Conservation (phyloP, 2,329 filamentous ascomycete genomes). For the Chaetomiaceae sp. region DNA sequence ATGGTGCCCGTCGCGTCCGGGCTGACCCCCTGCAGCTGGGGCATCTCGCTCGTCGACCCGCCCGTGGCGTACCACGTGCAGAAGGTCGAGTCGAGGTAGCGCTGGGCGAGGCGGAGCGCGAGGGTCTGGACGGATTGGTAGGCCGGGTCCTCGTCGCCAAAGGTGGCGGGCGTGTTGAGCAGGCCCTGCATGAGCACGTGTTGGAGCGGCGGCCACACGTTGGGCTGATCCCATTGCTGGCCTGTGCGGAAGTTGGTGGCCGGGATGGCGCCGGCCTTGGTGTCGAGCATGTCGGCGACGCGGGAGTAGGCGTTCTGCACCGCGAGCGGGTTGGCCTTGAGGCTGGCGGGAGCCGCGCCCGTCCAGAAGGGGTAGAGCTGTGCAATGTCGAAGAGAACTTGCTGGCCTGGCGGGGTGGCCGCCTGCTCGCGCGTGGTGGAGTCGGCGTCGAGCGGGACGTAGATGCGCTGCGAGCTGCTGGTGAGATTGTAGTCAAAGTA, state of each 20-base stretch:
- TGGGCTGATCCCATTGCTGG: slow-evolving; percentile 68
- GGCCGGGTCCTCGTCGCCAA: slow-evolving; percentile 48
- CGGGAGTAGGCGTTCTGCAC: slow-evolving; percentile 52
- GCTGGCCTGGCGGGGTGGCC: slow-evolving; percentile 49
- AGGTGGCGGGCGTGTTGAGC: slow-evolving; percentile 54
- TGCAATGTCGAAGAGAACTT: slow-evolving; percentile 54
- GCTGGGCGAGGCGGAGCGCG: slow-evolving; percentile 56
- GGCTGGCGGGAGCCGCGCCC: slow-evolving; percentile 53
- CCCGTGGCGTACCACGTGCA: slow-evolving; percentile 68
- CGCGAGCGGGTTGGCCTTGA: slow-evolving; percentile 56
- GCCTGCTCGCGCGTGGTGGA: slow-evolving; percentile 38
- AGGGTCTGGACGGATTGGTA: slow-evolving; percentile 52
- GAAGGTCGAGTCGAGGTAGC: slow-evolving; percentile 63
- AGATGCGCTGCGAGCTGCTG: slow-evolving; percentile 51
- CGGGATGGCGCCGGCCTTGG: slow-evolving; percentile 53
- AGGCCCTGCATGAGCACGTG: slow-evolving; percentile 61
- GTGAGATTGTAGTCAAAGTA: slow-evolving; percentile 70
- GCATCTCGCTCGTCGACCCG: slow-evolving; percentile 51
- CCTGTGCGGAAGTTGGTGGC: slow-evolving; percentile 58
- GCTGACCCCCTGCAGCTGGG: slow-evolving; percentile 45
- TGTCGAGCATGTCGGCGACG: slow-evolving; percentile 49
- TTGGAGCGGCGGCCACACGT: slow-evolving; percentile 65
- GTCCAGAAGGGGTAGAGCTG: slow-evolving; percentile 69
- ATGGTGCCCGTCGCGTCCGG: slow-evolving; percentile 52
- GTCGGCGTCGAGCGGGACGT: slow-evolving; percentile 46